Percentiles rank a stretch among this genome's conserved stretches.
Conservation (phyloP, 2,329 filamentous ascomycete species). For the Thielaviopsis populi region DNA sequence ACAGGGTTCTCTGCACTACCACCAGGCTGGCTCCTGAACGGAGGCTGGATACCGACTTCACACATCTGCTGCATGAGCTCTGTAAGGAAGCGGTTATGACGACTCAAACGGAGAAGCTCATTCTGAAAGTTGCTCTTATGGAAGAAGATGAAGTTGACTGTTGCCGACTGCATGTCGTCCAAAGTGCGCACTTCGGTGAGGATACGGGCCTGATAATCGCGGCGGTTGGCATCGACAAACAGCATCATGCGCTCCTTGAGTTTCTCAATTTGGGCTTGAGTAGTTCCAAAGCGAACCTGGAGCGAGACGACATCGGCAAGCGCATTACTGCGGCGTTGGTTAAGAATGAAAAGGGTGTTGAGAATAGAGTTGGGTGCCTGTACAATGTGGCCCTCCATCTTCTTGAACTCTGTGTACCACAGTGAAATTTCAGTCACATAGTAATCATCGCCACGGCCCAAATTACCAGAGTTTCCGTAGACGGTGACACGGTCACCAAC, state of each 20-base stretch:
- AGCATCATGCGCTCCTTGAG: slow-evolving; percentile 68
- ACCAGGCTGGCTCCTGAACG: slow-evolving; percentile 45
- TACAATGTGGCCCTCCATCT: slow-evolving; percentile 92
- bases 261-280: slow-evolving; percentile 64
- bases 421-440: slow-evolving; percentile 91
- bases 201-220: slow-evolving; percentile 76
- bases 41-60: slow-evolving; percentile 71
- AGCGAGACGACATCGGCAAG: slow-evolving; percentile 76
- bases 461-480: slow-evolving; percentile 75
- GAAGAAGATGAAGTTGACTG: slow-evolving; percentile 87
- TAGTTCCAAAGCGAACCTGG: slow-evolving; percentile 77
- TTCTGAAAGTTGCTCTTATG: slow-evolving; percentile 98
- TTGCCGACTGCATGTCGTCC: slow-evolving; percentile 69
- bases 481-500: slow-evolving; percentile 86
- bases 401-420: slow-evolving; percentile 94
- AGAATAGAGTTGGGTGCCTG: slow-evolving; percentile 90
- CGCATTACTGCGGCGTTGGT: slow-evolving; percentile 78
- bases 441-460: slow-evolving; percentile 74
- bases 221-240: slow-evolving; percentile 72
- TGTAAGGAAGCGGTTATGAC: slow-evolving; percentile 88
- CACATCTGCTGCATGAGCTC: slow-evolving; percentile 79
- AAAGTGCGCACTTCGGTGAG: slow-evolving; percentile 71
- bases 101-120: slow-evolving; percentile 72
- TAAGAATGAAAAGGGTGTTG: slow-evolving; percentile 87
- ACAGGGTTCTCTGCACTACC: slow-evolving; percentile 54